Evolutionary conservation across 177 flowering plant species (phyloP), one percentile per base, ranked within the genome.

Genomic region (Telopea speciosissima): DNA sequence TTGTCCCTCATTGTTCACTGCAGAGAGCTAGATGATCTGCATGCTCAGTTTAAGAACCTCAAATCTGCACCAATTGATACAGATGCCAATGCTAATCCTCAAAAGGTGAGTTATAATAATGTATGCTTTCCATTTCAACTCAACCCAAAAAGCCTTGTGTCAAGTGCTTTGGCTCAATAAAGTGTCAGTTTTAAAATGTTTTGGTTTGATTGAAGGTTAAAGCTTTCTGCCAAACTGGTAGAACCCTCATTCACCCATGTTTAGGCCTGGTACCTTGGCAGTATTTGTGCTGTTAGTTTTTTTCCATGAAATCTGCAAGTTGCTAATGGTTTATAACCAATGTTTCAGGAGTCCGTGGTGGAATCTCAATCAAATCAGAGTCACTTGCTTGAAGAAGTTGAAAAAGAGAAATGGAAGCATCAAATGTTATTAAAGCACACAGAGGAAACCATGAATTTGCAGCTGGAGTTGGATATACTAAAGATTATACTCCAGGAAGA

Each of bases 401-500:
- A 65, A 13, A 71, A 74, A 67, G 79, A 75, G 67, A 71, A 70
- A 23, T 67, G 61, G 71, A 74, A 73, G 36, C 68, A 78, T 68
- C 80, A 72, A 75, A 56, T 56, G 66, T 66, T 68, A 31, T 17
- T 72, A 68, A 80, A 78, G 63, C 81, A 81, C 58, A 77, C 74
- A 26, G 97, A 91, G 76, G 90, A 86, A 65, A 65, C 86, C 44
- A 59, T 92, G 83, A 79, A 89, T 81, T 79, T 91, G 80, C 90
- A 90, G 72, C 81, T 96, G 75, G 98, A 96, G 83, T 63, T 90
- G 73, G 97, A 96, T 75, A 83, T 91, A 64, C 42, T 91, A 26
- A 93, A 93, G 78, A 78, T 85, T 58, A 85, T 96, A 74, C 86
- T 93, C 44, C 82, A 87, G 78, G 97, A 96, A 81, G 93, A 91